phyloP scores from a whole-genome alignment of 768 basidiomycete species.

The Asterophora lycoperdoides region DNA sequence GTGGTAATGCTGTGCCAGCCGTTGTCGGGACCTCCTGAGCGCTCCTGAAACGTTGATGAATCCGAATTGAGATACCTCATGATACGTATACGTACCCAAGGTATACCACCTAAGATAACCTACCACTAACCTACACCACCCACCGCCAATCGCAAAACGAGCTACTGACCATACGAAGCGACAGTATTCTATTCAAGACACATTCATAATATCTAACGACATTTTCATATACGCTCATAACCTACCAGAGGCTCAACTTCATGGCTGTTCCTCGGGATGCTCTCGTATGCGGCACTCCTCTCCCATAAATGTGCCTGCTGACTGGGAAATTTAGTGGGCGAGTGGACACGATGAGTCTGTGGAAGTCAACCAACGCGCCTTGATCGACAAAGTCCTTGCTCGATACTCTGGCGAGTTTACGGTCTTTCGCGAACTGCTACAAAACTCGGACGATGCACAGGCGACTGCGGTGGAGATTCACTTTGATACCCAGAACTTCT shows the following conservation, averaged over 20 bases:
- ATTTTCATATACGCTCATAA: neutral
- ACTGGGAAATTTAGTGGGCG: conserved; percentile 36
- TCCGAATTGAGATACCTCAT: no score
- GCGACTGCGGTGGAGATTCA: conserved; percentile 72
- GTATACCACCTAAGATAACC: neutral
- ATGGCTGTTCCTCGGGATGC: conserved; percentile 25
- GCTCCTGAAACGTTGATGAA: no score
- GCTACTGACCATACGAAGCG: neutral
- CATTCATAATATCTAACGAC: neutral
- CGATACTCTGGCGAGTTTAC: conserved; percentile 95
- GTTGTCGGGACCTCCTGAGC: no score
- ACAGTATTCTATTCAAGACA: neutral
- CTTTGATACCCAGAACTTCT: conserved; percentile 61
- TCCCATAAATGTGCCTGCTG: neutral
- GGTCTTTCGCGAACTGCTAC: conserved; percentile 76
- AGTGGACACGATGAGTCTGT: conserved; percentile 74
- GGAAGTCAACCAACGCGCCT: conserved; percentile 92
- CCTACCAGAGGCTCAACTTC: neutral
- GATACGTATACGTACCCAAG: no score
- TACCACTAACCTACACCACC: no score
- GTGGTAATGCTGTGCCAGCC: neutral
- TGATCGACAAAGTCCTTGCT: conserved; percentile 95
- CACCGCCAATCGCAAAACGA: neutral
- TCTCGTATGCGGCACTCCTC: conserved; percentile 16
- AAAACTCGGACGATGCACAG: conserved; percentile 93